These are phyloP conservation scores for Botrytis squamosa DNA, from an alignment of 2,329 filamentous ascomycete species.

Conservation along the genomic window DNA sequence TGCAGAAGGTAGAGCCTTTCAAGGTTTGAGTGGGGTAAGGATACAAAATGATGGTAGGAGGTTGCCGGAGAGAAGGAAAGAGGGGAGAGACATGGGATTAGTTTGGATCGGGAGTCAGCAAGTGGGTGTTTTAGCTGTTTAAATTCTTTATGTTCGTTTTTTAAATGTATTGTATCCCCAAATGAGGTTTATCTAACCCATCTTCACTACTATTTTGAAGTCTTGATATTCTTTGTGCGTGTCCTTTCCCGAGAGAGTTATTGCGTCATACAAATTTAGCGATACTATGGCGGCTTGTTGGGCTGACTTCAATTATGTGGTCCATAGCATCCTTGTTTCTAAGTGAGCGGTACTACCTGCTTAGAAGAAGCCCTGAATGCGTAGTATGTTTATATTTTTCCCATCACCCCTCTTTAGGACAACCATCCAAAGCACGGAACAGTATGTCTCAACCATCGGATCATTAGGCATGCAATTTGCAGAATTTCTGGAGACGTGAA, in stretches of 20 bases:
- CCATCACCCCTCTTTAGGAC: background rate
- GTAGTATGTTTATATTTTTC: background rate
- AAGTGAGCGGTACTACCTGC: background rate
- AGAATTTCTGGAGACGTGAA: background rate
- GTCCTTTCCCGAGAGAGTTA: background rate
- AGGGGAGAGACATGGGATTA: background rate
- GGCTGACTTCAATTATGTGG: rapidly evolving
- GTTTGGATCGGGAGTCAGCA: background rate
- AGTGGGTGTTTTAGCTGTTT: background rate
- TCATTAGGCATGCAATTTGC: background rate
- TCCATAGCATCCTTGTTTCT: background rate
- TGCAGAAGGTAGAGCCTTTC: slow-evolving; percentile 9
- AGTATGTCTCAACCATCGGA: background rate
- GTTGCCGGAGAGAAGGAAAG: rapidly evolving
- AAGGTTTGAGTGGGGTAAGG: background rate
- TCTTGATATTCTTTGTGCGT: background rate
- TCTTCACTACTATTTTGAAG: background rate
- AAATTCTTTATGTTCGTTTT: background rate
- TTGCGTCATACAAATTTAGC: background rate
- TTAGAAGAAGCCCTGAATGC: rapidly evolving
- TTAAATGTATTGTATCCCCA: background rate
- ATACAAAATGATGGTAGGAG: too few relatives aligned
- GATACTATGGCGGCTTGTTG: background rate
- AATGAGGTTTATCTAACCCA: background rate
- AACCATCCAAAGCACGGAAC: background rate